A percentile compares a stretch with the other conserved stretches of the same genome.
phyloP scores from a whole-genome alignment of 345 rosid genomes.

The Leavenworthia alabamica region DNA sequence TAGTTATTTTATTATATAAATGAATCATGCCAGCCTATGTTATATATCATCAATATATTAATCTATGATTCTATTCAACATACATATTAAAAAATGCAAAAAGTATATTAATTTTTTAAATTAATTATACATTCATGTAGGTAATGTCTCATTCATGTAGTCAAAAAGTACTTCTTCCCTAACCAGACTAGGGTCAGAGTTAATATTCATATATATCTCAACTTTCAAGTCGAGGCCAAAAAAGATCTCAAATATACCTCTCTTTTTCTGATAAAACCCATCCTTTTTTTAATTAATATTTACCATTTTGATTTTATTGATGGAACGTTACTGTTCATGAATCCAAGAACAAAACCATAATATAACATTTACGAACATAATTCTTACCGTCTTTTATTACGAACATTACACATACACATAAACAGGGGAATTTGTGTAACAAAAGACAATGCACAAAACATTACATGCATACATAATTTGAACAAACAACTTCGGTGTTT shows the following conservation, averaged over 20 bases:
- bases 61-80: not conserved
- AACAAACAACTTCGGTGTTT: not conserved
- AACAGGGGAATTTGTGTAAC: slow-evolving; percentile 7
- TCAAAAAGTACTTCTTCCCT: no score
- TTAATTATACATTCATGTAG: not conserved
- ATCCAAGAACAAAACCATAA: not conserved
- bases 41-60: not conserved
- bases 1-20: not conserved
- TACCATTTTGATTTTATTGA: not conserved
- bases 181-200: not conserved
- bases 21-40: not conserved
- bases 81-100: not conserved
- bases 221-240: not conserved
- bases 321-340: not conserved
- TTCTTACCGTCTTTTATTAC: slow-evolving; percentile 10
- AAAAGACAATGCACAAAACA: not conserved
- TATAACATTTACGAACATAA: not conserved
- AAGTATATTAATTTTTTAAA: no score
- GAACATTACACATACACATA: not conserved
- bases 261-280: not conserved
- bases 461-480: not conserved
- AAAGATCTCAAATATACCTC: not conserved
- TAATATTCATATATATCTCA: not conserved
- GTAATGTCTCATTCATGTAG: no score
- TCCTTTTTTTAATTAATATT: not conserved